A percentile compares a stretch with the other conserved stretches of the same genome.
Evolutionary conservation across 176 grass and related monocot species (phyloP).

Genomic region (Cymbopogon citratus): DNA sequence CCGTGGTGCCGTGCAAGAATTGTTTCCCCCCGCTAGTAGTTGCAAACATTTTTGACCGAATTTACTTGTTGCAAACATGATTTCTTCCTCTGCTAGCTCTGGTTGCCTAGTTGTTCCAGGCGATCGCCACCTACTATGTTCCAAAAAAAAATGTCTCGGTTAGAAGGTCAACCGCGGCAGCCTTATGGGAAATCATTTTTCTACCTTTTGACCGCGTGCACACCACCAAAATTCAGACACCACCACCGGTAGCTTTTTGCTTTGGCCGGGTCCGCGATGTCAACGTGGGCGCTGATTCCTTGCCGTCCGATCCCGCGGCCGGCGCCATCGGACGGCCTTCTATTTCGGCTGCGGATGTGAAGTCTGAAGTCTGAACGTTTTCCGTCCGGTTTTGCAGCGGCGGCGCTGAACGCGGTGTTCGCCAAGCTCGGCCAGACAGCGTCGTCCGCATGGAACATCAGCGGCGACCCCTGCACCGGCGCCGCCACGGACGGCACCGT

Average conservation of each 20-base stretch:
- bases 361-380: too few relatives aligned
- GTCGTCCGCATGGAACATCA: conserved; percentile 69
- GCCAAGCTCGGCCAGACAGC: conserved; percentile 39
- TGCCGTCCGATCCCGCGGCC: background rate
- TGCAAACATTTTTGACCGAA: too few relatives aligned
- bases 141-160: background rate
- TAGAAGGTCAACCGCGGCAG: background rate
- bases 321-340: background rate
- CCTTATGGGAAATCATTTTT: background rate
- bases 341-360: background rate
- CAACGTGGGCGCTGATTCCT: background rate
- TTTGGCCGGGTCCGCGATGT: background rate
- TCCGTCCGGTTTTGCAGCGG: conserved; percentile 22
- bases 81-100: background rate
- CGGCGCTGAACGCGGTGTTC: conserved; percentile 63
- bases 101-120: background rate
- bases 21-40: background rate
- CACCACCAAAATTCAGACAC: background rate
- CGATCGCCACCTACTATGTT: background rate
- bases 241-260: background rate
- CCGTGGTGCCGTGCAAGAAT: background rate
- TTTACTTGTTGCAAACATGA: background rate
- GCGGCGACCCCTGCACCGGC: conserved; percentile 83
- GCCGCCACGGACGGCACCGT: conserved; percentile 40
- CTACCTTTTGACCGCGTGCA: background rate